A percentile compares a stretch with the other conserved stretches of the same genome.
These are phyloP conservation scores for Parachaetomium inaequale DNA, from an alignment of 495 filamentous ascomycete species.

Conservation along the genomic window DNA sequence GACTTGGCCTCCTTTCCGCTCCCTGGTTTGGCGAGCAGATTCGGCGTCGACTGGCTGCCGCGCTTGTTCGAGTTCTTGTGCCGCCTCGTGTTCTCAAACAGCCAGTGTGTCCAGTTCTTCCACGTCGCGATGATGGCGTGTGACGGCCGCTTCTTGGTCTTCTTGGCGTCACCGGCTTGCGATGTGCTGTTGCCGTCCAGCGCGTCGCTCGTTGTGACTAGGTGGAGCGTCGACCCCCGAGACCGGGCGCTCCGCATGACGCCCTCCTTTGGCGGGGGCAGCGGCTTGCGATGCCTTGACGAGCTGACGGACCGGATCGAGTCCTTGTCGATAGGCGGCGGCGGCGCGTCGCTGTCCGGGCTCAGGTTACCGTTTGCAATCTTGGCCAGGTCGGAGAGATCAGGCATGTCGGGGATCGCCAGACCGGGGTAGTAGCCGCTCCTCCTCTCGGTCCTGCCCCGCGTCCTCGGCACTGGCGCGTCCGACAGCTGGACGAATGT, in stretches of 20 bases:
- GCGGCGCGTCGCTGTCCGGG: slow-evolving; percentile 49
- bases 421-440: slow-evolving; percentile 50
- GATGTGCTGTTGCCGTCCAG: slow-evolving; percentile 28
- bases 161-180: slow-evolving; percentile 34
- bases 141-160: slow-evolving; percentile 46
- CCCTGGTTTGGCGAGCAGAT: slow-evolving; percentile 41
- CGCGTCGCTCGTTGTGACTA: slow-evolving; percentile 60
- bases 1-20: slow-evolving; percentile 44
- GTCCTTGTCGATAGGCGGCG: slow-evolving; percentile 73
- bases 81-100: slow-evolving; percentile 47
- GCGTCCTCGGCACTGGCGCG: slow-evolving; percentile 56
- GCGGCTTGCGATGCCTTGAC: slow-evolving; percentile 62
- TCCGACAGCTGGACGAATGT: slow-evolving; percentile 40
- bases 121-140: slow-evolving; percentile 62
- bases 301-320: slow-evolving; percentile 67
- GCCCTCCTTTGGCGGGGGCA: slow-evolving; percentile 80
- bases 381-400: slow-evolving; percentile 60
- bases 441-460: slow-evolving; percentile 50
- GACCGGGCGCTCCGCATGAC: slow-evolving; percentile 58
- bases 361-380: slow-evolving; percentile 35
- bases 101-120: slow-evolving; percentile 62
- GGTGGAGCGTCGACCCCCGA: slow-evolving; percentile 73
- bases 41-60: slow-evolving; percentile 54
- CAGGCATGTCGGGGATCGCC: slow-evolving; percentile 61
- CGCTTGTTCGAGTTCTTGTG: slow-evolving; percentile 41